These are phyloP conservation scores for Pleurotus pulmonarius DNA, from an alignment of 768 basidiomycete genomes.

Conservation along the genomic window DNA sequence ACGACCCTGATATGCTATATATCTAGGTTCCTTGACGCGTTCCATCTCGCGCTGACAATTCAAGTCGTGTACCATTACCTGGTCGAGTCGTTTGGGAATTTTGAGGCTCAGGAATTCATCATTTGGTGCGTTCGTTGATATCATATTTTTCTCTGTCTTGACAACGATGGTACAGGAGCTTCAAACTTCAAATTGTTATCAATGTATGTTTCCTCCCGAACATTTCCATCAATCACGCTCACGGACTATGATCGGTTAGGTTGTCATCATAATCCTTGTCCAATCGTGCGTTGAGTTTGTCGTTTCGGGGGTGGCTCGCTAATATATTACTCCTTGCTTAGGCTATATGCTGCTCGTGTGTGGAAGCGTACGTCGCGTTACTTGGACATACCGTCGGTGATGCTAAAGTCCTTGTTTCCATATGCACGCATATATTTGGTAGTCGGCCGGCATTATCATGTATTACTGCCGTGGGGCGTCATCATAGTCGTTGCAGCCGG, in stretches of 20 bases:
- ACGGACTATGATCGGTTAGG: slow-evolving; percentile 10
- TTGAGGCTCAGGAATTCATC: slow-evolving; percentile 2
- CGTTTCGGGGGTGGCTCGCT: not conserved
- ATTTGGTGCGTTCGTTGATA: not conserved
- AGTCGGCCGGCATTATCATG: slow-evolving; percentile 9
- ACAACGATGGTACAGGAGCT: slow-evolving; percentile 12
- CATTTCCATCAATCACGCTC: not conserved
- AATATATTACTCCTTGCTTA: not conserved
- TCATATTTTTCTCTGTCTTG: not conserved
- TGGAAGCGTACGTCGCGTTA: slow-evolving; percentile 22
- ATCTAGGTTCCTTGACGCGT: slow-evolving; percentile 22
- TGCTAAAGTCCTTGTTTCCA: too few species aligned
- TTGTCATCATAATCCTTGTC: slow-evolving; percentile 22
- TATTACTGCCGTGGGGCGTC: slow-evolving; percentile 6
- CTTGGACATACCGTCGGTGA: not conserved
- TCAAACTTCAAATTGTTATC: slow-evolving; percentile 23
- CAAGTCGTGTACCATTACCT: slow-evolving; percentile 25
- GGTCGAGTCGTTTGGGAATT: slow-evolving; percentile 20
- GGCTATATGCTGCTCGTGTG: slow-evolving; percentile 23
- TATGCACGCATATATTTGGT: not conserved
- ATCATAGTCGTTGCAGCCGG: not conserved
- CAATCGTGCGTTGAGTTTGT: slow-evolving; percentile 16
- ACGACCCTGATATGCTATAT: not conserved
- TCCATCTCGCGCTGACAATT: slow-evolving; percentile 23
- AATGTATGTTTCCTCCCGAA: slow-evolving; percentile 14